Conservation (phyloP, 352 stramenopile genomes). For the Phytophthora macrochlamydospora region DNA sequence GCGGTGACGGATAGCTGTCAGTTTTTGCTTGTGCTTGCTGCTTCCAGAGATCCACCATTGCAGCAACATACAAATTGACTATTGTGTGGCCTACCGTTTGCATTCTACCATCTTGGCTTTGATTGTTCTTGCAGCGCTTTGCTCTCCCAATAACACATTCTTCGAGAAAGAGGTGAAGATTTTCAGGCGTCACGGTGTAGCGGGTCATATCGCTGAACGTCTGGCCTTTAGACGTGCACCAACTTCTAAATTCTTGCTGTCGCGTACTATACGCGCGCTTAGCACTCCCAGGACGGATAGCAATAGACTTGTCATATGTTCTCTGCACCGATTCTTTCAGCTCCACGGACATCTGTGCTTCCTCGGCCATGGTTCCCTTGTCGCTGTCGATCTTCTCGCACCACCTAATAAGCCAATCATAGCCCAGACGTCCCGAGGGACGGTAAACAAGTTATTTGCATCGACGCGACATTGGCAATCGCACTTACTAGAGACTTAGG, state of each 20-base stretch:
- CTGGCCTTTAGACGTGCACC: not conserved
- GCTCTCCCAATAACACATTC: slow-evolving; percentile 5
- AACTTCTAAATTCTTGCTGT: not conserved
- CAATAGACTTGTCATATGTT: not conserved
- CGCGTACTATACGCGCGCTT: not conserved
- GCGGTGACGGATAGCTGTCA: not conserved
- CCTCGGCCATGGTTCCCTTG: not conserved
- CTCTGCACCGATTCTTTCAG: not conserved
- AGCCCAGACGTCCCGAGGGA: too few species aligned
- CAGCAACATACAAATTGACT: not conserved
- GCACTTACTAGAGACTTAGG: too few species aligned
- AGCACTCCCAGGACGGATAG: not conserved
- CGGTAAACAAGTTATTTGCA: too few species aligned
- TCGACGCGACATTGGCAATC: too few species aligned
- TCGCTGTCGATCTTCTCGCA: too few species aligned
- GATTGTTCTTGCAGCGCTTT: not conserved
- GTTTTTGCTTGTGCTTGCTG: not conserved
- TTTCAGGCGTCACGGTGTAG: not conserved
- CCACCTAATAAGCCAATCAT: too few species aligned
- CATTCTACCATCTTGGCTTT: not conserved
- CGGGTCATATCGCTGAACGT: not conserved
- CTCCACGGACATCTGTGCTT: not conserved
- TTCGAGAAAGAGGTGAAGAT: slow-evolving; percentile 13
- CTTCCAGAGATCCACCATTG: not conserved
- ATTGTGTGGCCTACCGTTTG: not conserved